These are phyloP conservation scores for Physcomitrellopsis africana DNA, from an alignment of 225 moss, liverwort and hornwort species.

Conservation along the genomic window DNA sequence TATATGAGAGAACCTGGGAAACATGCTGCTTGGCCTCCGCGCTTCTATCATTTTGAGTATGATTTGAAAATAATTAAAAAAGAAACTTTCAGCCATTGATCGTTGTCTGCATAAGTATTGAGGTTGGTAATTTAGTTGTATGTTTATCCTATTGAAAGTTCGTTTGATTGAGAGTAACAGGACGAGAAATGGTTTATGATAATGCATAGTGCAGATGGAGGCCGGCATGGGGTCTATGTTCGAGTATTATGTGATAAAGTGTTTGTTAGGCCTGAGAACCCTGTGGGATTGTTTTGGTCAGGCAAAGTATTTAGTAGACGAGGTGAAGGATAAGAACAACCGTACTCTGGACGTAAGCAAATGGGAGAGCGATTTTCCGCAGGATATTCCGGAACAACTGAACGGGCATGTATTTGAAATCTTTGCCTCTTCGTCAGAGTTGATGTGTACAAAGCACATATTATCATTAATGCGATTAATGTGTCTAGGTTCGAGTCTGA, in stretches of 20 bases:
- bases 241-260: neutral
- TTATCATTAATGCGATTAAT: neutral
- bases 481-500: neutral
- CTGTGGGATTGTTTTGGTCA: conserved; percentile 35
- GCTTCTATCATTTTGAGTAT: conserved; percentile 12
- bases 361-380: conserved; percentile 75
- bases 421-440: conserved; percentile 6
- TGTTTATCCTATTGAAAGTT: no score
- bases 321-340: conserved; percentile 83
- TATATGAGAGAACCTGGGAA: neutral
- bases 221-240: neutral
- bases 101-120: neutral
- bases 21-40: conserved; percentile 11
- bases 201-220: conserved; percentile 19
- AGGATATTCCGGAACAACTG: conserved; percentile 85
- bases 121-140: neutral
- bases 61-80: neutral
- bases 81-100: no score
- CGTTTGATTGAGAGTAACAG: no score
- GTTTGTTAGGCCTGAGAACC: neutral
- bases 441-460: no score
- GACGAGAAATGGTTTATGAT: neutral
- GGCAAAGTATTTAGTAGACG: conserved; percentile 86
- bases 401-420: conserved; percentile 68
- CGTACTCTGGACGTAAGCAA: conserved; percentile 63